Percentiles rank a stretch among this genome's conserved stretches.
Evolutionary conservation across 2,329 filamentous ascomycete genomes (phyloP).

Genomic region (Aspergillus glaucus): DNA sequence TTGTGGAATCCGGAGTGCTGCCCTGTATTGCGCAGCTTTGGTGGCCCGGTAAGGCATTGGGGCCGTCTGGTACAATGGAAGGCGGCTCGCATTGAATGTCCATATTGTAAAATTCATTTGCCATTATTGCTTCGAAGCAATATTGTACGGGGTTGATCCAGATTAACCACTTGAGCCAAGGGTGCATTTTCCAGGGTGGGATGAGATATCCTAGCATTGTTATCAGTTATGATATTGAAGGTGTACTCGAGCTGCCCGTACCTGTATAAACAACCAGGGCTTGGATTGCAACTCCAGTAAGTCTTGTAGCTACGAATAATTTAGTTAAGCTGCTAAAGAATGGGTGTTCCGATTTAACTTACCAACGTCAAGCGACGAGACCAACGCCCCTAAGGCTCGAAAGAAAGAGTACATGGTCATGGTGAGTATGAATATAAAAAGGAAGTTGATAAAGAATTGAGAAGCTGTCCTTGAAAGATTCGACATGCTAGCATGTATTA

Average conservation of each 20-base stretch:
- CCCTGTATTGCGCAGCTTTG: constrained; percentile 58
- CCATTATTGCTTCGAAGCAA: constrained; percentile 60
- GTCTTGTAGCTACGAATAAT: constrained; percentile 33
- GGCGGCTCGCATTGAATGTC: constrained; percentile 50
- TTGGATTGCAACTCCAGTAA: constrained; percentile 46
- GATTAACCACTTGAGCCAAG: constrained; percentile 58
- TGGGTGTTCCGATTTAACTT: constrained; percentile 5
- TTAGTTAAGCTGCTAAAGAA: constrained; percentile 1
- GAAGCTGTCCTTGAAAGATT: constrained; percentile 51
- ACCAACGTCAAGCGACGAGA: constrained; percentile 45
- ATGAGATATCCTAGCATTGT: constrained; percentile 52
- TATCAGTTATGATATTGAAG: no score
- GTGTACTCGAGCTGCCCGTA: constrained; percentile 3
- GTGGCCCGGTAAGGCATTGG: constrained; percentile 41
- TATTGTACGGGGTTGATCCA: constrained; percentile 65
- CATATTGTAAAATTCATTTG: constrained; percentile 63
- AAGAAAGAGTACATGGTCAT: constrained; percentile 53
- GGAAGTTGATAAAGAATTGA: constrained; percentile 56
- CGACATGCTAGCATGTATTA: constrained; percentile 39
- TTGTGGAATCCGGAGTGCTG: constrained; percentile 45
- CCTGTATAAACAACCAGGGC: constrained; percentile 54
- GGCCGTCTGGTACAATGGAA: constrained; percentile 51
- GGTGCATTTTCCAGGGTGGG: constrained; percentile 55
- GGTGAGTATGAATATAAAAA: constrained; percentile 50
- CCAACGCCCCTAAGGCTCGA: constrained; percentile 44